Percentiles rank a stretch among this genome's conserved stretches.
Evolutionary conservation across 495 filamentous ascomycete genomes (phyloP).

Genomic region (Neohortaea acidophila): DNA sequence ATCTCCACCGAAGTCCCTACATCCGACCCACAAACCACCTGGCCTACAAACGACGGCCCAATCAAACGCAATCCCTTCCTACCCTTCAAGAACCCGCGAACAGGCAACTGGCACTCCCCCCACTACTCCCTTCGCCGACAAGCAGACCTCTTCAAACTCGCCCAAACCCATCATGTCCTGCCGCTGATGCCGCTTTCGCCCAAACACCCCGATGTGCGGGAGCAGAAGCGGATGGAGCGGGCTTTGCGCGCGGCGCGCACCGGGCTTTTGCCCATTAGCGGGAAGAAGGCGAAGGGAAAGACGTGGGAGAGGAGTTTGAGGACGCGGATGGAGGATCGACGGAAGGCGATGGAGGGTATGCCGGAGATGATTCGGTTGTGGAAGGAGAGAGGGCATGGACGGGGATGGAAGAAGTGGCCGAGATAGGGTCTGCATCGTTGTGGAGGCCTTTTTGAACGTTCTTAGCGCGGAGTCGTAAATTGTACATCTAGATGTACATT

Average conservation of each 20-base stretch:
- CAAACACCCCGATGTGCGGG: constrained; percentile 60
- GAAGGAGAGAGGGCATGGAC: constrained; percentile 81
- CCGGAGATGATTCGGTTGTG: constrained; percentile 74
- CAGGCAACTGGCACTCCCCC: constrained; percentile 65
- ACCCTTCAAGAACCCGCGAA: constrained; percentile 50
- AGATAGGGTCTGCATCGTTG: constrained; percentile 18
- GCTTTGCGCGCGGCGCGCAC: constrained; percentile 77
- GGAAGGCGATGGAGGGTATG: constrained; percentile 88
- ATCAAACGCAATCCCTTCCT: constrained; percentile 57
- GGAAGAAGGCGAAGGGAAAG: constrained; percentile 90
- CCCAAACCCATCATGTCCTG: constrained; percentile 65
- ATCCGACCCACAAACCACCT: background rate
- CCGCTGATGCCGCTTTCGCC: constrained; percentile 59
- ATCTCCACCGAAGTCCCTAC: constrained; percentile 29
- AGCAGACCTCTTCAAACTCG: constrained; percentile 82
- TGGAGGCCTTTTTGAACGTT: background rate
- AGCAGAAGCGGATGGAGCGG: constrained; percentile 49
- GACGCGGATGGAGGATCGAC: constrained; percentile 68
- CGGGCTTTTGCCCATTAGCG: constrained; percentile 56
- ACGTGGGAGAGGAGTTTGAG: constrained; percentile 78
- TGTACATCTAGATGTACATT: no score
- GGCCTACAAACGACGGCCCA: constrained; percentile 26
- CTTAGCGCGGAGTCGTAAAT: background rate
- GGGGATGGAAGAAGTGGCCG: constrained; percentile 86
- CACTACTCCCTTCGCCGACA: constrained; percentile 70